Base-by-base conservation (phyloP, 1,284 basidiomycete genomes). In the Cystobasidiaceae sp. region DNA sequence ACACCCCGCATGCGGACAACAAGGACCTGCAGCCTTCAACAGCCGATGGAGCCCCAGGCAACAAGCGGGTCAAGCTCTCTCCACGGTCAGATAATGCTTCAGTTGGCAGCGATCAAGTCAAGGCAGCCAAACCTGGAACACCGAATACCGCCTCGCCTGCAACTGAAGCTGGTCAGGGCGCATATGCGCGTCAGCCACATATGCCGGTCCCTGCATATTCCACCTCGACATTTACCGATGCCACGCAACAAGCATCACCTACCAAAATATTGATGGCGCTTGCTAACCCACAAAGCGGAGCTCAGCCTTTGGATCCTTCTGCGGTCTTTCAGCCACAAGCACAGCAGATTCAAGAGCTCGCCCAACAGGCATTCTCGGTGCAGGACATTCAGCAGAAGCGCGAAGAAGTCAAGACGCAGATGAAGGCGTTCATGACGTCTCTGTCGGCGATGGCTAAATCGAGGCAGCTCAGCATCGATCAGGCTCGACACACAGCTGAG, bases 381-480 rank as follows among this genome's bases (percentile, higher is more conserved):
- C 52, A 45, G 30, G 61, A 64, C 15, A 37, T 64, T 33, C 61
- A 64, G 13, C 25, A 27, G 8, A 51, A 56, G 51, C 37, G 61
- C 21, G 61, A 64, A 34, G 61, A 64, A 39, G 48, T 64, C 3
- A 64, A 64, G 50, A 25, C 19, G 15, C 61, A 64, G 33, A 64
- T 64, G 61, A 64, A 64, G 43, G 39, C 43, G 23, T 64, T 64
- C 61, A 32, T 64, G 43, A 55, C 46, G 13, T 44, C 41, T 15
- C 30, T 64, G 13, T 44, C 46, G 5, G n/a, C 34, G 2, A 64
- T 51, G 51, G 52, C 61, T 30, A 46, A 55, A 30, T 37, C 51
- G 6, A 49, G 45, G 39, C 27, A 64, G 19, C 39, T 64, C 28
- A 51, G 33, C n/a, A 46, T 46, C 39, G 61, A 64, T 3, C 39